Percentiles rank a stretch among this genome's conserved stretches.
Evolutionary conservation across 2,329 filamentous ascomycete species (phyloP).

Genomic region (Escovopsis weberi): DNA sequence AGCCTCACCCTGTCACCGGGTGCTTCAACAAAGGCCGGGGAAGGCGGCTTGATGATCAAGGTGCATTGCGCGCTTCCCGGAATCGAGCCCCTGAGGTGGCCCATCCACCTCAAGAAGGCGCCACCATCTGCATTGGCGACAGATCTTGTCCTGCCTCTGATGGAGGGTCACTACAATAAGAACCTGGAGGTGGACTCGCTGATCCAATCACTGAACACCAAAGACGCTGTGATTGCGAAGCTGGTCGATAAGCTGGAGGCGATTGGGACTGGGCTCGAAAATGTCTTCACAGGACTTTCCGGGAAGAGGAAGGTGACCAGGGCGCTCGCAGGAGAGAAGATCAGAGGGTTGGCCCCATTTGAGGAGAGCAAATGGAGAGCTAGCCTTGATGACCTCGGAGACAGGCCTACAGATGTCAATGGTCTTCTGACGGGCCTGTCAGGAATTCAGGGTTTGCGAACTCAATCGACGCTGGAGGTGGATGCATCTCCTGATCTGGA

Average conservation of each 20-base stretch:
- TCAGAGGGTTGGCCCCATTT: constrained; percentile 39
- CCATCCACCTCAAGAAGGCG: constrained; percentile 38
- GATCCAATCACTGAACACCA: constrained; percentile 28
- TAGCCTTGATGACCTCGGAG: constrained; percentile 10
- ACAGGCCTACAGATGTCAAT: constrained; percentile 17
- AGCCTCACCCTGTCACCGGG: constrained; percentile 27
- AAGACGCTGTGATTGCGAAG: constrained; percentile 36
- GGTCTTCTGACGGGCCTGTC: constrained; percentile 29
- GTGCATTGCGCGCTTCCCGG: constrained; percentile 50
- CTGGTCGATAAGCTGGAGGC: constrained; percentile 40
- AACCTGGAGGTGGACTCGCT: constrained; percentile 29
- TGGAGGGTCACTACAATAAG: constrained; percentile 30
- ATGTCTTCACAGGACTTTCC: constrained; percentile 36
- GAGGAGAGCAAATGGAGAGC: constrained; percentile 24
- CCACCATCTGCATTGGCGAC: constrained; percentile 28
- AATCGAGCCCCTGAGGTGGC: constrained; percentile 50
- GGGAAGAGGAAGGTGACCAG: constrained; percentile 33
- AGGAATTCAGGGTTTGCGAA: constrained; percentile 18
- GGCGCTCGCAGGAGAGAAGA: constrained; percentile 28
- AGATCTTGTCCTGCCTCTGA: constrained; percentile 36
- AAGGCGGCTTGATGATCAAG: constrained; percentile 33
- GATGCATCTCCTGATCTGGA: constrained; percentile 23
- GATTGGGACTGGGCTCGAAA: constrained; percentile 35
- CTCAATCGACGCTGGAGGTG: constrained; percentile 15
- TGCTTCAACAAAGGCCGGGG: constrained; percentile 15